Conservation (phyloP, 176 grass and related monocot species). For the Dactylis glomerata region DNA sequence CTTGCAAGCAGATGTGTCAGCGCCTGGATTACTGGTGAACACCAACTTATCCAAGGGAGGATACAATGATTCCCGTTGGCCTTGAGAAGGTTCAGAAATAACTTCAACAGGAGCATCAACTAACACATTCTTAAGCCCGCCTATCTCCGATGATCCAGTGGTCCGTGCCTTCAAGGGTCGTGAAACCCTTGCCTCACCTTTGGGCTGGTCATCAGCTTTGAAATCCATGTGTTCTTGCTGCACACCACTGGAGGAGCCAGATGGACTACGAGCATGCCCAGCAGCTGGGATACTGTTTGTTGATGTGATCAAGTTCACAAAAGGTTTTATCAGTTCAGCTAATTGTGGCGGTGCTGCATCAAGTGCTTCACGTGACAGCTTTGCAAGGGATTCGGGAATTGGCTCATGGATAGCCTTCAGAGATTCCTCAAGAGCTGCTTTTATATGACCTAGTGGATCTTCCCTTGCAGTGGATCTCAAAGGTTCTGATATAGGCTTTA, state of each 20-base stretch:
- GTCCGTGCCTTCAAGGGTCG: background rate
- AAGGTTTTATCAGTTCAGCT: constrained; percentile 46
- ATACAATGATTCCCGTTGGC: constrained; percentile 35
- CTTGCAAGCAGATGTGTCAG: constrained; percentile 25
- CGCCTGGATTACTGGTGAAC: constrained; percentile 19
- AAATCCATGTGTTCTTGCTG: background rate
- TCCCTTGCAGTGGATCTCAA: constrained; percentile 23
- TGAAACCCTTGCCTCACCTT: background rate
- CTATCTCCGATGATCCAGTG: background rate
- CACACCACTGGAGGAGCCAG: constrained; percentile 24
- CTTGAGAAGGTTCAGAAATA: constrained; percentile 21
- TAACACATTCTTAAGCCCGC: constrained; percentile 18
- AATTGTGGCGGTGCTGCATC: constrained; percentile 42
- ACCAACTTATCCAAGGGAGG: constrained; percentile 43
- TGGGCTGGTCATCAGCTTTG: constrained; percentile 19
- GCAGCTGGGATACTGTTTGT: constrained; percentile 20
- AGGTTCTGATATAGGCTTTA: constrained; percentile 45
- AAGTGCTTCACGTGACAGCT: constrained; percentile 59
- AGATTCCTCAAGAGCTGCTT: constrained; percentile 56
- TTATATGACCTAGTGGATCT: constrained; percentile 26
- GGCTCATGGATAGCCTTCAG: constrained; percentile 57
- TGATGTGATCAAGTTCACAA: constrained; percentile 48
- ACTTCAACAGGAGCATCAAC: background rate
- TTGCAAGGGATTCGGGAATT: constrained; percentile 49
- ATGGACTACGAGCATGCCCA: constrained; percentile 28